Evolutionary conservation across 352 stramenopile genomes (phyloP), one percentile per base, ranked within the genome.

Genomic region (Pythium dissimile): DNA sequence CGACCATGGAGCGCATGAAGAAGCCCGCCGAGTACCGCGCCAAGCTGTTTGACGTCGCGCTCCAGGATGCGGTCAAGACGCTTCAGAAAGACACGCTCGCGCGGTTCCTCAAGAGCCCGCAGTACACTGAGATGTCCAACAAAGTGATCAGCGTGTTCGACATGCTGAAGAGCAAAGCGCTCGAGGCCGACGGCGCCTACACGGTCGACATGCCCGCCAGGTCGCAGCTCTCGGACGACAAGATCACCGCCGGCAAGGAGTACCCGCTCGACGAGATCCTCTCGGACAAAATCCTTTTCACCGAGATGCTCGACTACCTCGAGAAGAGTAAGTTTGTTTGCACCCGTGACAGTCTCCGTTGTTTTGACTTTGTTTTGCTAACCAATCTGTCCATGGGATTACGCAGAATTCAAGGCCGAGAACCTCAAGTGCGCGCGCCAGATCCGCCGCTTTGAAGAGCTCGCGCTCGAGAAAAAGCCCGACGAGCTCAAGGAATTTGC

Each of bases 31-130:
- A 92, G 71, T 90, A 75, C 50, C 70, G 75, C 30, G 73, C 66
- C 65, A 93, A 91, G 57, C 77, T 93, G 45, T 93, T 93, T 37
- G 84, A 93, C 46, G 84, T 89, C 2, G 80, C 80, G 13, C 77
- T 89, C 64, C 79, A 91, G 61, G 84, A 93, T 54, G 81, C 80
- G 10, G 88, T 93, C 56, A 93, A 93, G 54, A 93, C 84, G 16
- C 56, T 93, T 24, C 84, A 93, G 51, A 88, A 84, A 30, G 84
- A 93, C 61, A 91, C 80, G 62, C 73, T 93, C 44, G 74, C 71
- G 58, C 79, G 84, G 32, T 91, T 91, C 59, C 72, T 91, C 53
- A 91, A 90, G 66, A 83, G 75, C 16, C 54, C 69, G 23, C 80
- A 91, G 71, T 93, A 90, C 71, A 89, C 54, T 2, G 84, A 91